Conservation (phyloP, 1,284 basidiomycete genomes). For the Apiotrichum sp. region DNA sequence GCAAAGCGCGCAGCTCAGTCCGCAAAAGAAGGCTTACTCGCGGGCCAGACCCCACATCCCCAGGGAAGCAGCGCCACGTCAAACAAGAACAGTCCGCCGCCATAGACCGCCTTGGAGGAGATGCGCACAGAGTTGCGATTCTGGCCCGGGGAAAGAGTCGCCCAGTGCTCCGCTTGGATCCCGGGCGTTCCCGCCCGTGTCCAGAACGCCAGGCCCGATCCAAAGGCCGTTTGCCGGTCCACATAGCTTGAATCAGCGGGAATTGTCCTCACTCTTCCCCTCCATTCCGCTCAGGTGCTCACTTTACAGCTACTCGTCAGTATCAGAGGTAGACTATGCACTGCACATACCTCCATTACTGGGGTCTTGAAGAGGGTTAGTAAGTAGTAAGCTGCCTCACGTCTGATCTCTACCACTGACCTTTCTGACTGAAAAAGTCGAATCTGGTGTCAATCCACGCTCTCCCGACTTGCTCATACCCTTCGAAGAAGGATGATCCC, state of each 20-base stretch:
- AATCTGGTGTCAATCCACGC: conserved; percentile 17
- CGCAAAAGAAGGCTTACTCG: conserved; percentile 47
- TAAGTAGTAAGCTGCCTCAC: no score
- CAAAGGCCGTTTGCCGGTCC: conserved; percentile 21
- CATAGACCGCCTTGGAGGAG: conserved; percentile 59
- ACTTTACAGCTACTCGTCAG: conserved; percentile 2
- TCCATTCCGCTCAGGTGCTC: no score
- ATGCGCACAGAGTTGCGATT: conserved; percentile 56
- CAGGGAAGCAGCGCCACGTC: conserved; percentile 69
- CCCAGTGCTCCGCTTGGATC: conserved; percentile 42
- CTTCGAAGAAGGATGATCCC: conserved; percentile 41
- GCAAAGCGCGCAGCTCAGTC: background rate
- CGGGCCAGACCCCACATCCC: conserved; percentile 76
- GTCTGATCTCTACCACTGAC: conserved; percentile 15
- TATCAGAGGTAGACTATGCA: conserved; percentile 1
- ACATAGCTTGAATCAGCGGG: conserved; percentile 21
- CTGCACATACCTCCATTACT: conserved; percentile 35
- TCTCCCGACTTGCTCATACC: conserved; percentile 15
- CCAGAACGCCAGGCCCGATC: conserved; percentile 32
- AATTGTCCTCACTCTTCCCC: no score
- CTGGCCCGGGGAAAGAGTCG: conserved; percentile 12
- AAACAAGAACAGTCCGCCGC: conserved; percentile 67
- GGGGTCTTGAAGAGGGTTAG: conserved; percentile 24
- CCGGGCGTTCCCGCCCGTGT: conserved; percentile 25
- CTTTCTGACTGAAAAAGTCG: conserved; percentile 29